Evolutionary conservation across 192 early-diverging fungal species (phyloP), one percentile per base, ranked within the genome.

Genomic region (Coemansia sp.): DNA sequence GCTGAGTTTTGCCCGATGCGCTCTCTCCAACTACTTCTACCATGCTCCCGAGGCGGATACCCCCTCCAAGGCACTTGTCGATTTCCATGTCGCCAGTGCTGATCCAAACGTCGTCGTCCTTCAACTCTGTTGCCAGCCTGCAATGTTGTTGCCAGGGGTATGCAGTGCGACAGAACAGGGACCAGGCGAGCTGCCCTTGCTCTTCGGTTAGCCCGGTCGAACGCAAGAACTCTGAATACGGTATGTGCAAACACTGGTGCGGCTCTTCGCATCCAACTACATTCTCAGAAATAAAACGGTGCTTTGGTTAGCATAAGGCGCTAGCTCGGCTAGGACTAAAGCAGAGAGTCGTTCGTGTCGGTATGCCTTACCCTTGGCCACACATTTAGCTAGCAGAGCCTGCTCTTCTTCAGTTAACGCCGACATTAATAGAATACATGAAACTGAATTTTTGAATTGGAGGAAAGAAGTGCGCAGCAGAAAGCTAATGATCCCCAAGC

Each of bases 1-100:
- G 71, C 66, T 95, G 93, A 0, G 96, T 94, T 68, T 98, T 98
- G 18, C 96, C 96, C 3, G 88, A 80, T 29, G 88, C 89, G 64
- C 92, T 94, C 70, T 91, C 90, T 5, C 92, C 92, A 1, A 91
- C 90, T 13, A 94, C 69, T 66, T 94, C 92, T 1, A 88, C 89
- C 8, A 94, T 86, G n/a, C 82, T 87, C 6, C 83, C 76, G 1
- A 86, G 73, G 39, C 83, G 85, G 16, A 93, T 70, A 0, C 90
- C 90, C 11, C 87, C 88, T 13, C 87, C 87, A 15, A 93, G 75
- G 24, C 87, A 75, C 16, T 39, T n/a, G 64, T 92, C 90, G 31
- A 92, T 68, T 0, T 62, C 34, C 27, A 72, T 20, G 64, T 90
- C 88, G 8, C 89, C 88, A 0, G 87, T 84, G 27, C 85, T 85